phyloP scores from a whole-genome alignment of 2,329 filamentous ascomycete species.

The Colletotrichum tropicale region DNA sequence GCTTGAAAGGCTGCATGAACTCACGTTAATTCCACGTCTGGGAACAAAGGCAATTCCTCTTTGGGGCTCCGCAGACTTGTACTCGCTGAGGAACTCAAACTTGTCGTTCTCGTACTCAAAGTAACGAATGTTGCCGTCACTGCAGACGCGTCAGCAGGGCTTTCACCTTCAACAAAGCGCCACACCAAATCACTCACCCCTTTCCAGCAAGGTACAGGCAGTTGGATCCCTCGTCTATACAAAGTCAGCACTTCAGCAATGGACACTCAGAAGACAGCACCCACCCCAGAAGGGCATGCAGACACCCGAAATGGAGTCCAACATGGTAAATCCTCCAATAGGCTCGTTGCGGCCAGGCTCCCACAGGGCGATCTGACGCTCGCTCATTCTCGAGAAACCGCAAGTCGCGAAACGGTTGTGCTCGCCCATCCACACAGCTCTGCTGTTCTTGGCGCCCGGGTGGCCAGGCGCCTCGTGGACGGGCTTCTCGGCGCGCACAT shows the following conservation, averaged over 20 bases:
- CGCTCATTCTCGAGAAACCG: slow-evolving; percentile 98
- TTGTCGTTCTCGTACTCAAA: slow-evolving; percentile 99
- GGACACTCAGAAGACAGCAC: slow-evolving; percentile 20
- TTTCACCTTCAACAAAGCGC: background rate
- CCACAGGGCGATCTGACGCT: slow-evolving; percentile 95
- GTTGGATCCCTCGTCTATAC: slow-evolving; percentile 82
- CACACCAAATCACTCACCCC: slow-evolving; percentile 66
- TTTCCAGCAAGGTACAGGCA: slow-evolving; percentile 97
- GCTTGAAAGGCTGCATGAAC: slow-evolving; percentile 27
- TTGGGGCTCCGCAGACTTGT: slow-evolving; percentile 96
- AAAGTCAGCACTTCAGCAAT: slow-evolving; percentile 24
- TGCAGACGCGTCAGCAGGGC: slow-evolving; percentile 41
- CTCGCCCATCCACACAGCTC: slow-evolving; percentile 96
- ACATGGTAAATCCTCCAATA: slow-evolving; percentile 85
- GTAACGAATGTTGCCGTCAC: slow-evolving; percentile 98
- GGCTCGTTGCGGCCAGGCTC: slow-evolving; percentile 87
- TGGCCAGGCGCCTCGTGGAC: slow-evolving; percentile 87
- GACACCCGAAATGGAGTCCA: slow-evolving; percentile 96
- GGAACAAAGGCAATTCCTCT: slow-evolving; percentile 93
- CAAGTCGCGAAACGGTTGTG: slow-evolving; percentile 95
- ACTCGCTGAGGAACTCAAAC: slow-evolving; percentile 95
- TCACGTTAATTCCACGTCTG: slow-evolving; percentile 89
- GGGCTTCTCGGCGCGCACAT: slow-evolving; percentile 89
- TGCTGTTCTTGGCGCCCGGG: slow-evolving; percentile 94
- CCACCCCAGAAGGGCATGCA: slow-evolving; percentile 98